phyloP scores from a whole-genome alignment of 208 protist species.

The Wallacemonas sp. region DNA sequence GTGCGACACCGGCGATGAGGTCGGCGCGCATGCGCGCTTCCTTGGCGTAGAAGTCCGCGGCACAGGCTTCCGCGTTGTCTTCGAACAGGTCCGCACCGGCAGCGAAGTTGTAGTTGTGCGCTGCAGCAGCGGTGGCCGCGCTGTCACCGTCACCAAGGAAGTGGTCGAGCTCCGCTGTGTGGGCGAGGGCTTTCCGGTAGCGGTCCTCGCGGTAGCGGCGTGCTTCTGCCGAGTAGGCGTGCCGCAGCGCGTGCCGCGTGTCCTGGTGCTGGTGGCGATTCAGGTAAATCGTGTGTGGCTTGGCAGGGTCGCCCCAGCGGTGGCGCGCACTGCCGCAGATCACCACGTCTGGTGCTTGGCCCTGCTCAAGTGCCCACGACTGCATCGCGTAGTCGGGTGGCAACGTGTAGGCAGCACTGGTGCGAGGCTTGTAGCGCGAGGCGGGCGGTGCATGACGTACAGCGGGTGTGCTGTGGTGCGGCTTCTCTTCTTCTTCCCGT shows the following conservation, averaged over 20 bases:
- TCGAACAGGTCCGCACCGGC: conserved; percentile 24
- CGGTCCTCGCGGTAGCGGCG: conserved; percentile 10
- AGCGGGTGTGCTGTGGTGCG: no score
- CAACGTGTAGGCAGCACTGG: conserved; percentile 25
- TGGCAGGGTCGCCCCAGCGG: conserved; percentile 4
- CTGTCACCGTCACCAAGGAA: conserved; percentile 7
- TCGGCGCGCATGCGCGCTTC: conserved; percentile 34
- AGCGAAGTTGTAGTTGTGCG: conserved; percentile 29
- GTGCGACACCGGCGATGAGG: conserved; percentile 28
- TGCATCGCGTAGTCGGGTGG: conserved; percentile 20
- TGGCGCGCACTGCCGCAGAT: conserved; percentile 3
- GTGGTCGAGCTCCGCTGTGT: not conserved
- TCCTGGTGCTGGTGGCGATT: conserved; percentile 7
- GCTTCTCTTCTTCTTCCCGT: not conserved
- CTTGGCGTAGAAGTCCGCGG: conserved; percentile 19
- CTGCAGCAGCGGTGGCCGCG: not conserved
- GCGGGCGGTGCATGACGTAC: no score
- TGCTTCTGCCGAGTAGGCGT: conserved; percentile 13
- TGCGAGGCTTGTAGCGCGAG: conserved; percentile 22
- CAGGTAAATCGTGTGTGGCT: conserved; percentile 8
- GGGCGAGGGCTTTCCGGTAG: not conserved
- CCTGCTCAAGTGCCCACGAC: not conserved
- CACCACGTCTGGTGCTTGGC: conserved; percentile 12
- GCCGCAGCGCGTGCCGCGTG: conserved; percentile 7
- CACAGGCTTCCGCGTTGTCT: conserved; percentile 17